Base-by-base conservation (phyloP, 2,329 filamentous ascomycete species). In the Ophiostoma himal-ulmi region DNA sequence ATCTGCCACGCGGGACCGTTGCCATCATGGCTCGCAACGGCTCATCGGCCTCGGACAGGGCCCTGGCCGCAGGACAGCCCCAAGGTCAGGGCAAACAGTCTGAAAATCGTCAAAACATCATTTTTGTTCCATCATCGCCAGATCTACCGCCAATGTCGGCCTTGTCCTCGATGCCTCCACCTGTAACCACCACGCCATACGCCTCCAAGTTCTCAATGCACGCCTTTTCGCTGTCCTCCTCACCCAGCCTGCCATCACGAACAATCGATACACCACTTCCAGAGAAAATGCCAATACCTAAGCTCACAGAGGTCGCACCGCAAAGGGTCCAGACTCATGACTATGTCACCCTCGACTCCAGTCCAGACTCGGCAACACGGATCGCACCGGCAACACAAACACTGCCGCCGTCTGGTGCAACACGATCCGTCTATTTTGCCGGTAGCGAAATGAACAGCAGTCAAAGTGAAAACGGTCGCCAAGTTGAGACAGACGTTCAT, bases 11-110 rank as follows among this genome's bases (percentile, higher is more conserved):
- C 69, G 69, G 71, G 68, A 67, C 48, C 65, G 20, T 48, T 14
- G 65, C 22, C 39, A 75, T 68, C 64, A 80, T 80, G 78, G 76
- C 79, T 73, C 74, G 78, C 70, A 72, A 77, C 54, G 60, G 13
- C 67, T 26, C 10, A 20, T 67, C 36, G 48, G 69, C 36, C 41
- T 37, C 37, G 44, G 37, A 34, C 13, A 14, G 26, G 22, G 44
- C 8, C 37, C 39, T 20, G 39, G 36, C 22, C 20, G 44, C 64
- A 39, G 14, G 20, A 11, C 14, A 10, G 14, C 26, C n/a, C 7
- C 37, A 17, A 4, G 14, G 13, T 22, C 65, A 30, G n/a, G 37
- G 11, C 4, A 26, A 5, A 3, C 65, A 30, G 37, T 48, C 65
- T 41, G 65, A 30, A 3, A 20, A 17, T 20, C 37, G 17, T 10